Evolutionary conservation across 78 protist species (phyloP), one percentile per base, ranked within the genome.

Genomic region (Acrasis kona): DNA sequence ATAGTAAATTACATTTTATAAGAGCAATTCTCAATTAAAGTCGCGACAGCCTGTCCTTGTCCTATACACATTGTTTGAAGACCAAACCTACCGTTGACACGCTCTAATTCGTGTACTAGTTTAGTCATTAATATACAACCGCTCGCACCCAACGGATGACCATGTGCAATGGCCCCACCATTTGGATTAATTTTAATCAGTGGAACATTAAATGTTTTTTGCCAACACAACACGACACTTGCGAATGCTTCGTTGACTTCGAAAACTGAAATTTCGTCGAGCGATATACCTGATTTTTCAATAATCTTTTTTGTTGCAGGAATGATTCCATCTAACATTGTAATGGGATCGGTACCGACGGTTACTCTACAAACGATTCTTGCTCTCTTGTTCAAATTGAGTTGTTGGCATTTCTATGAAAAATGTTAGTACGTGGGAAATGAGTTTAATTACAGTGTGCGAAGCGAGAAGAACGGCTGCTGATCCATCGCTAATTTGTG

Each of bases 11-110:
- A n/a, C n/a, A n/a, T n/a, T n/a, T n/a, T n/a, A n/a, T n/a, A n/a
- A n/a, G n/a, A n/a, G n/a, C n/a, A n/a, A n/a, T n/a, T n/a, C n/a
- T n/a, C n/a, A 40, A 86, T 65, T 38, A 88, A 74, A 6, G 85
- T 86, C 10, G 89, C 86, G 10, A 82, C 83, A 19, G 88, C 92
- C 66, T 72, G 72, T 30, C 90, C 92, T 36, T 67, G 72, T 10
- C 92, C 92, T 28, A 87, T 88, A 50, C 90, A 86, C 89, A 88
- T 83, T 38, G 88, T 72, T 70, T 80, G 82, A 19, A 88, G 61
- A 38, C 87, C 89, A 42, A 79, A 86, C 37, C 80, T 35, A 35
- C 73, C 41, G n/a, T 28, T 39, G 32, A 86, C 57, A 36, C 90
- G 39, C 70, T 88, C 88, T 40, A 87, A 41, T 57, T 83, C 89